These are phyloP conservation scores for Fusarium drepaniforme DNA, from an alignment of 2,329 filamentous ascomycete species.

Conservation along the genomic window DNA sequence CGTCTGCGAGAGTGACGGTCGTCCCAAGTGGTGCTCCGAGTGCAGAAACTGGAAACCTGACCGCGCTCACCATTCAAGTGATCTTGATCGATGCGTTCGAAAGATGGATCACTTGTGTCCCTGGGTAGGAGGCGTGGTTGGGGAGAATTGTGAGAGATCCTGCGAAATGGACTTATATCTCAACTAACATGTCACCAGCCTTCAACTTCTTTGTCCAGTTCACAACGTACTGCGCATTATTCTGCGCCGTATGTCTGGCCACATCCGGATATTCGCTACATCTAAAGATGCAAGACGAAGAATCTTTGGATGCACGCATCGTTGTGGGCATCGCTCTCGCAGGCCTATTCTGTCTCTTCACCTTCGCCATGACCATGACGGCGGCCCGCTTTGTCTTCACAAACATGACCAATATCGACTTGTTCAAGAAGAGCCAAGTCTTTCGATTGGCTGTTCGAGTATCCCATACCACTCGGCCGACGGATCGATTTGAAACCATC, in stretches of 20 bases:
- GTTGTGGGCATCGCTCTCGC: constrained; percentile 75
- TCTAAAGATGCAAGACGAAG: constrained; percentile 60
- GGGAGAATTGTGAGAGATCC: constrained; percentile 73
- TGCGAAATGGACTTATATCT: neutral
- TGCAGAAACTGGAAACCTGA: constrained; percentile 93
- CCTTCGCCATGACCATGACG: constrained; percentile 79
- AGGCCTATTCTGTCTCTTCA: constrained; percentile 84
- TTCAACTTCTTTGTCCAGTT: constrained; percentile 97
- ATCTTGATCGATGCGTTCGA: constrained; percentile 82
- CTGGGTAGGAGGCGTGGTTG: constrained; percentile 94
- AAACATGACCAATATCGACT: constrained; percentile 90
- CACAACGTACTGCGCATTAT: constrained; percentile 77
- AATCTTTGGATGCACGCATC: constrained; percentile 67
- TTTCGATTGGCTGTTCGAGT: constrained; percentile 83
- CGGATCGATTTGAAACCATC: constrained; percentile 62
- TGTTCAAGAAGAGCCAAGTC: constrained; percentile 71
- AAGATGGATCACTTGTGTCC: constrained; percentile 98
- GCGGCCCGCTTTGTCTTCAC: constrained; percentile 76
- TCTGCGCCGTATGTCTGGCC: constrained; percentile 73
- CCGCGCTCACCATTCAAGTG: constrained; percentile 86
- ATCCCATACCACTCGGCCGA: constrained; percentile 60
- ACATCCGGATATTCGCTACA: constrained; percentile 74
- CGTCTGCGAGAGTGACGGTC: constrained; percentile 83
- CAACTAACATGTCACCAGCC: constrained; percentile 53
- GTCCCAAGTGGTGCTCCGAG: constrained; percentile 87